Conservation (phyloP, 2,329 filamentous ascomycete genomes). For the Claviceps digitariae region DNA sequence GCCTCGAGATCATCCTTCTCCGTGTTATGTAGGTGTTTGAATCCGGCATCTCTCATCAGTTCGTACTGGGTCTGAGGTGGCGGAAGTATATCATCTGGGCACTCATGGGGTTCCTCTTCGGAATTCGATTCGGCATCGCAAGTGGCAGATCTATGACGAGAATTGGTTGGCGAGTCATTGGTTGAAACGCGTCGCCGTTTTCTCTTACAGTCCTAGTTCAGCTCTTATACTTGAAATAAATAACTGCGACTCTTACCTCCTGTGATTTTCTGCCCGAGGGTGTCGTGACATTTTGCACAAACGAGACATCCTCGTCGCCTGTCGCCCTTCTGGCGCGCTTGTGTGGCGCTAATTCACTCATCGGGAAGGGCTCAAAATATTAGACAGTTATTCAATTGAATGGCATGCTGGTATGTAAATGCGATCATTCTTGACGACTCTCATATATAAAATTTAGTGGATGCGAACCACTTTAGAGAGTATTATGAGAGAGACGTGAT, state of each 20-base stretch:
- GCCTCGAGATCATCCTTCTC: constrained; percentile 49
- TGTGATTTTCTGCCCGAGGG: background rate
- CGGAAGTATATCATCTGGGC: background rate
- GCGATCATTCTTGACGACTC: background rate
- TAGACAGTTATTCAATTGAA: background rate
- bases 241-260: background rate
- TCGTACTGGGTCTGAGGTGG: constrained; percentile 49
- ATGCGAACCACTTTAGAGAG: background rate
- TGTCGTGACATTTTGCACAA: background rate
- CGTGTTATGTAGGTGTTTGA: constrained; percentile 40
- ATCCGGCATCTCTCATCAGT: constrained; percentile 43
- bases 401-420: background rate
- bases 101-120: constrained; percentile 1
- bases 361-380: background rate
- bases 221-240: background rate
- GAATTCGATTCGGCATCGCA: constrained; percentile 1
- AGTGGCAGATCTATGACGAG: background rate
- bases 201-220: constrained; percentile 11
- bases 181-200: constrained; percentile 5
- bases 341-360: constrained; percentile 14
- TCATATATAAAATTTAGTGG: background rate
- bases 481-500: no score
- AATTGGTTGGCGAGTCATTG: background rate
- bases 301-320: background rate
- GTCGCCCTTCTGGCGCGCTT: constrained; percentile 30